phyloP scores from a whole-genome alignment of 306 rosid genomes.

The Crotalaria pallida region DNA sequence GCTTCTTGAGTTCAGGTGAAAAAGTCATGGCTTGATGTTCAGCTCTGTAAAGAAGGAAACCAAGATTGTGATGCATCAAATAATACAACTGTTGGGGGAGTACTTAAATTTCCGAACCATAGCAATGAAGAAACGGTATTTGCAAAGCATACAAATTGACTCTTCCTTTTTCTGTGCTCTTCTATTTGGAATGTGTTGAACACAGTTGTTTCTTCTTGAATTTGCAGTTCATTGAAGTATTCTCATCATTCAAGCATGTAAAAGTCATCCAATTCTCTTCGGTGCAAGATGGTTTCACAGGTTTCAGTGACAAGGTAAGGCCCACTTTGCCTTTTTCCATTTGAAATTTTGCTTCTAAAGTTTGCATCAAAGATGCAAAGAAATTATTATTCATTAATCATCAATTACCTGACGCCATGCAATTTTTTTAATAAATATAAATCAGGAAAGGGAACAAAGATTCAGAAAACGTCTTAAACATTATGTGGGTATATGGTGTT shows the following conservation, averaged over 20 bases:
- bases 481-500: conserved; percentile 93
- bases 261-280: conserved; percentile 89
- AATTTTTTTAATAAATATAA: background rate
- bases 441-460: conserved; percentile 63
- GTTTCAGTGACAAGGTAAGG: conserved; percentile 73
- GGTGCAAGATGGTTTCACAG: conserved; percentile 72
- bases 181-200: background rate
- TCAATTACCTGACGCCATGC: conserved; percentile 8
- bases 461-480: conserved; percentile 75
- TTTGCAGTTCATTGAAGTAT: conserved; percentile 58
- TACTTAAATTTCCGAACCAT: conserved; percentile 75
- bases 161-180: background rate
- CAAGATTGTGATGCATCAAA: conserved; percentile 49
- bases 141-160: background rate
- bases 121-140: conserved; percentile 88
- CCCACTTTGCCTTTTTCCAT: background rate
- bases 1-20: conserved; percentile 58
- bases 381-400: background rate
- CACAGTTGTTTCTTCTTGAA: conserved; percentile 23
- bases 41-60: conserved; percentile 70
- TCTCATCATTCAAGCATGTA: conserved; percentile 76
- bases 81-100: conserved; percentile 42
- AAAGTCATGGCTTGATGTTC: conserved; percentile 85
- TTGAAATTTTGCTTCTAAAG: background rate
- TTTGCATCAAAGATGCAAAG: conserved; percentile 3